These are phyloP conservation scores for Coprinellus aureogranulatus DNA, from an alignment of 768 basidiomycete species.

Conservation along the genomic window DNA sequence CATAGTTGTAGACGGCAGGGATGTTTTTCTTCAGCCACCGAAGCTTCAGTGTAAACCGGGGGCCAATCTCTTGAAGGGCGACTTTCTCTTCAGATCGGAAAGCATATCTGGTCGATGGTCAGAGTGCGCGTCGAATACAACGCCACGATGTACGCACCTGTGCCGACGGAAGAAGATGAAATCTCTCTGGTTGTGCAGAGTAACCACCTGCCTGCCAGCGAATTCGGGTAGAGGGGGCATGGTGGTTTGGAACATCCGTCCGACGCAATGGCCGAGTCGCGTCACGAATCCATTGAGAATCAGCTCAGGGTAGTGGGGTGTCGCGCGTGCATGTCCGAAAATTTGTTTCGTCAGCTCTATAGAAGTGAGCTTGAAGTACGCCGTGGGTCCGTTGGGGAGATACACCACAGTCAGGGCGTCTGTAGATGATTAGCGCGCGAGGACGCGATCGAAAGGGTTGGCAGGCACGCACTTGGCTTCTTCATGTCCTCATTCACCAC, in stretches of 20 bases:
- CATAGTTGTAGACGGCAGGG: conserved; percentile 72
- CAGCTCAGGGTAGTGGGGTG: conserved; percentile 91
- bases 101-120: conserved; percentile 64
- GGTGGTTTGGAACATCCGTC: conserved; percentile 92
- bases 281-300: conserved; percentile 95
- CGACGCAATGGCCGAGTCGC: conserved; percentile 87
- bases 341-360: conserved; percentile 85
- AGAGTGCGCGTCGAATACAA: conserved; percentile 7
- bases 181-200: conserved; percentile 95
- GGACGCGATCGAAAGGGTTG: background rate
- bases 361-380: conserved; percentile 92
- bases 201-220: conserved; percentile 94
- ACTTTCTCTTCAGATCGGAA: conserved; percentile 91
- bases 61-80: conserved; percentile 94
- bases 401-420: conserved; percentile 92
- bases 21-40: conserved; percentile 85
- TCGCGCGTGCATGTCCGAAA: conserved; percentile 88
- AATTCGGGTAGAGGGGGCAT: conserved; percentile 96
- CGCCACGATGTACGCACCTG: conserved; percentile 50
- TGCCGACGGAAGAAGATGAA: conserved; percentile 97
- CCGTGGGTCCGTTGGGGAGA: conserved; percentile 89
- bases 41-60: conserved; percentile 93
- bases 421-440: conserved; percentile 27
- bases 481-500: conserved; percentile 97
- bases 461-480: conserved; percentile 71